These are phyloP conservation scores for Gossypium davidsonii DNA, from an alignment of 441 rosid genomes.

Conservation along the genomic window DNA sequence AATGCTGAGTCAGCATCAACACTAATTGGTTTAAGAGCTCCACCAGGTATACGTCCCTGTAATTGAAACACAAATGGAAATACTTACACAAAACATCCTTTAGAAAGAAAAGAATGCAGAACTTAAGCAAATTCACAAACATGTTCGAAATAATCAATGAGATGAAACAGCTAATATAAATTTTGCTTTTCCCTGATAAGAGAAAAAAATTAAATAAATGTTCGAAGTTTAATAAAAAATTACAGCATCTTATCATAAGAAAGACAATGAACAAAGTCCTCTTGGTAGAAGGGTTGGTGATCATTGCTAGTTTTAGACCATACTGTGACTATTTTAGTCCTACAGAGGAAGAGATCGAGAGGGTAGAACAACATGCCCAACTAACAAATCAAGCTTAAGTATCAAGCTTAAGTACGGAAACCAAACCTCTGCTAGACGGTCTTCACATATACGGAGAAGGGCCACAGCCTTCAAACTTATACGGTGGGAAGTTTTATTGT, in stretches of 20 bases:
- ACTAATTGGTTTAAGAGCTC: constrained; percentile 78
- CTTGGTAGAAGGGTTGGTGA: constrained; percentile 1
- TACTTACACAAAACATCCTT: constrained; percentile 12
- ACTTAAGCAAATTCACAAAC: constrained; percentile 15
- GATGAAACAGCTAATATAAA: background rate
- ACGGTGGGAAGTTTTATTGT: constrained; percentile 84
- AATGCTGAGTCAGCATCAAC: constrained; percentile 44
- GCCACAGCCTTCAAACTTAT: constrained; percentile 99
- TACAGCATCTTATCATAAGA: background rate
- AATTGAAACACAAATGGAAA: constrained; percentile 17
- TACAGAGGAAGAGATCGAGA: background rate
- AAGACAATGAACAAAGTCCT: background rate
- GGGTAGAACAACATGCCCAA: constrained; percentile 7
- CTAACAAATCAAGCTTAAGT: constrained; percentile 1
- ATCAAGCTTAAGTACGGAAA: background rate
- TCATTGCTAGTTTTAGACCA: background rate
- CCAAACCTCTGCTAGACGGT: constrained; percentile 95
- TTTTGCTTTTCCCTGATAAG: background rate
- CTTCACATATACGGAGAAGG: constrained; percentile 97
- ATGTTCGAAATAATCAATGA: constrained; percentile 12
- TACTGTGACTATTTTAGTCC: background rate
- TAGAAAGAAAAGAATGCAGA: constrained; percentile 10
- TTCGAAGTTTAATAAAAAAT: background rate
- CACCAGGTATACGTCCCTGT: constrained; percentile 96
- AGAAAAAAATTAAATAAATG: background rate